Evolutionary conservation across 1,284 basidiomycete species (phyloP), one percentile per base, ranked within the genome.

Genomic region (Rhodotorula sp.): DNA sequence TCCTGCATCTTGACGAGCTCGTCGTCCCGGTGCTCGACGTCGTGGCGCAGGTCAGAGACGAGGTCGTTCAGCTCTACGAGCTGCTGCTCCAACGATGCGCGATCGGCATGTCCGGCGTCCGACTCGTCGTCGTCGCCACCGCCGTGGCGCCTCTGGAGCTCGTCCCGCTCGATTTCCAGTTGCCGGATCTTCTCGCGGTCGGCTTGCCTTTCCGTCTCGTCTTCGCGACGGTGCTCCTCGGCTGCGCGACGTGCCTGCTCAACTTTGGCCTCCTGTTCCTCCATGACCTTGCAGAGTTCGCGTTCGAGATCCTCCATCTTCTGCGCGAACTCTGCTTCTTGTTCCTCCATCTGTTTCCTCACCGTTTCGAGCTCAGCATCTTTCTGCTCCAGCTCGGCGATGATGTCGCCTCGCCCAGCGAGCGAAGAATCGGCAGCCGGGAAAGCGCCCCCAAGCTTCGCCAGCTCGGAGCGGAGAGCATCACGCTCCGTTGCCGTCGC

Each of bases 21-120:
- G 83, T 83, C 16, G 81, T 78, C 5, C 80, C 82, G 8, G 88
- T 80, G 57, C 87, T 84, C 43, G 18, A 69, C 34, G 58, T 65
- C 63, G 69, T 45, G 23, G 8, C 60, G 83, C 43, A 84, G 83
- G 2, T 80, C 77, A 5, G 82, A 80, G 65, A 73, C 64, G 16
- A 62, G 26, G 12, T 55, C 54, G 26, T n/a, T 14, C 55, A 75
- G 50, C 34, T 49, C 34, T 31, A 66, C 60, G 31, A 65, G 45
- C 47, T 60, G 59, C 14, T 54, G 47, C 49, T 70, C 52, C 31
- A 67, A 28, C 3, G 31, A 5, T 68, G 38, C 38, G 12, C 38
- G 38, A 43, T 43, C 62, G 18, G 16, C 31, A 28, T 16, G 7
- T 7, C 48, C 63, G 18, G 26, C 50, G 56, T 61, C 68, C 21